These are phyloP conservation scores for Nakazawaea peltata DNA, from an alignment of 805 yeast genomes.

Conservation along the genomic window DNA sequence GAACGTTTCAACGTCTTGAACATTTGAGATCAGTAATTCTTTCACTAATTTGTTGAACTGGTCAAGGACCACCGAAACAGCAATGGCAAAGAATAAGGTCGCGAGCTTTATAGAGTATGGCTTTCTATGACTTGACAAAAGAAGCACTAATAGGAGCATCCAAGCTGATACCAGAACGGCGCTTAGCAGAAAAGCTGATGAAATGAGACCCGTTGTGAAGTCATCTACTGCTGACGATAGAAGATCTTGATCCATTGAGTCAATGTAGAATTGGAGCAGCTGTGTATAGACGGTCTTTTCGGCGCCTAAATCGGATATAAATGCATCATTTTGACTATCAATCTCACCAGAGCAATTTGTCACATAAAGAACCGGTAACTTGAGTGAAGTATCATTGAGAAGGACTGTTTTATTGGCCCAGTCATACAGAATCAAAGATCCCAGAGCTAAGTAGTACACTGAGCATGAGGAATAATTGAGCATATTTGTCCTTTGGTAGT, in stretches of 20 bases:
- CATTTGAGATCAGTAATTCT: slow-evolving; percentile 42
- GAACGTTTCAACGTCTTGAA: slow-evolving; percentile 42
- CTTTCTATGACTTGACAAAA: slow-evolving; percentile 46
- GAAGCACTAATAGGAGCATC: slow-evolving; percentile 56
- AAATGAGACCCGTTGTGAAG: slow-evolving; percentile 29
- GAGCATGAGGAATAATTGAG: slow-evolving; percentile 23
- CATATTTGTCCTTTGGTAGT: neutral
- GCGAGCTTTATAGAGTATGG: slow-evolving; percentile 52
- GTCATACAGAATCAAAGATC: slow-evolving; percentile 20
- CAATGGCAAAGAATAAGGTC: slow-evolving; percentile 46
- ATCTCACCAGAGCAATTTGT: slow-evolving; percentile 36
- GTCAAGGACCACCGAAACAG: slow-evolving; percentile 42
- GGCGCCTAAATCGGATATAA: no score
- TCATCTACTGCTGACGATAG: no score
- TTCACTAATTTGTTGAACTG: slow-evolving; percentile 37
- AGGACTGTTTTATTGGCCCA: slow-evolving; percentile 11
- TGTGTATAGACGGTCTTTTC: no score
- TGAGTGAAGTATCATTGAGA: slow-evolving; percentile 13
- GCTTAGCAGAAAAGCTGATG: slow-evolving; percentile 42
- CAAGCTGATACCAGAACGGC: slow-evolving; percentile 57
- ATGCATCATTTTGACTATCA: no score
- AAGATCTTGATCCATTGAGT: no score
- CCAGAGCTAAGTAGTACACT: slow-evolving; percentile 29
- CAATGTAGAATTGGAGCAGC: no score
- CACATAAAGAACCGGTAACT: slow-evolving; percentile 34